Base-by-base conservation (phyloP, 306 rosid species). In the Luffa acutangula region DNA sequence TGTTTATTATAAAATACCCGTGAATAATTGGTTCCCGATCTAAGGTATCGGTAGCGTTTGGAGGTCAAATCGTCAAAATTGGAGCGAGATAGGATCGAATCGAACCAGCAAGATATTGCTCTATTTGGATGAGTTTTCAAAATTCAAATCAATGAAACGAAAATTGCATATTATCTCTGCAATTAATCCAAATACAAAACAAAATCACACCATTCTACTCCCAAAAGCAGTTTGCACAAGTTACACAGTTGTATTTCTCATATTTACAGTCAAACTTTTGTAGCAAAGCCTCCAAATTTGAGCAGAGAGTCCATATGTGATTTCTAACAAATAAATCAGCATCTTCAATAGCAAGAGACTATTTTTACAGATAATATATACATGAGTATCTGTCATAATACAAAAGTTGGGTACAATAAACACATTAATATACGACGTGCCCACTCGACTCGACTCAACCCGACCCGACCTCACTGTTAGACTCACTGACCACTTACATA, bases 291-390 rank as follows among this genome's bases (percentile, higher is more conserved):
- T 69, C 3, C 33, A 45, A 45, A 71, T 45, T 25, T 46, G 25
- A 31, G 77, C 60, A 43, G 15, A 36, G 45, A 46, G 57, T 71
- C 53, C 42, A 73, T 13, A 33, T 18, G 13, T 72, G 63, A 52
- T 51, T 51, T 36, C 46, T n/a, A 78, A 77, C 41, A 79, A 78
- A 79, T 80, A 82, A 81, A 87, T 86, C 81, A 87, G 90, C 80
- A 52, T 73, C 85, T 79, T 60, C 33, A 57, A 88, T 89, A 87
- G 84, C 89, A 82, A 82, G 86, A 78, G 81, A 53, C 80, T 75
- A 83, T 76, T 70, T 79, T 85, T 93, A 90, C 97, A 90, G 73
- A 82, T 71, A 87, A 87, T 91, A 89, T 89, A 84, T 91, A 93
- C 88, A 71, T 13, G 75, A 89, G 72, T 31, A 78, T 69, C 83